A percentile compares a stretch with the other conserved stretches of the same genome.
phyloP scores from a whole-genome alignment of 768 basidiomycete genomes.

The Russula olivacea region DNA sequence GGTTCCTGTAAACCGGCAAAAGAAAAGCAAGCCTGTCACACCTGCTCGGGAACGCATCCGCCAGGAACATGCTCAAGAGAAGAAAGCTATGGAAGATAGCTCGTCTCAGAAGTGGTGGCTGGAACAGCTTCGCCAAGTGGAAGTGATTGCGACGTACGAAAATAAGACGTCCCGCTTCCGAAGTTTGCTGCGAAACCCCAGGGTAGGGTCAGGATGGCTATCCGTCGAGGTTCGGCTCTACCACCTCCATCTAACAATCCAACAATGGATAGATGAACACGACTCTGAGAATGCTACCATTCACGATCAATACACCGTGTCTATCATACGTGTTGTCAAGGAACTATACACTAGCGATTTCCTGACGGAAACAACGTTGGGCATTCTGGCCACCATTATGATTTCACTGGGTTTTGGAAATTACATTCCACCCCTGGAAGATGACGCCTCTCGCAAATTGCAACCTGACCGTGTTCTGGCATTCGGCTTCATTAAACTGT shows the following conservation, averaged over 20 bases:
- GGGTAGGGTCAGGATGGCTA: conserved; percentile 40
- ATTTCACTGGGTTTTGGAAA: conserved; percentile 43
- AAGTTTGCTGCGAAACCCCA: conserved; percentile 42
- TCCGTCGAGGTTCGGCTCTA: conserved; percentile 48
- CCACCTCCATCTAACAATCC: conserved; percentile 46
- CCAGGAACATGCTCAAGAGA: conserved; percentile 39
- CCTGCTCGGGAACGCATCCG: conserved; percentile 39
- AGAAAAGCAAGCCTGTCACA: conserved; percentile 30
- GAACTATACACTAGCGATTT: conserved; percentile 37
- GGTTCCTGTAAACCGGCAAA: conserved; percentile 22
- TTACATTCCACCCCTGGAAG: conserved; percentile 32
- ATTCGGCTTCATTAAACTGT: conserved; percentile 54
- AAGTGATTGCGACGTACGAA: conserved; percentile 30
- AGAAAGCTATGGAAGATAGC: conserved; percentile 33
- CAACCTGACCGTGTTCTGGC: conserved; percentile 31
- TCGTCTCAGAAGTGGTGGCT: conserved; percentile 44
- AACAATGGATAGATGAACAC: conserved; percentile 46
- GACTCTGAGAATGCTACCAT: conserved; percentile 34
- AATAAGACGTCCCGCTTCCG: conserved; percentile 35
- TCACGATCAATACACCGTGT: conserved; percentile 43
- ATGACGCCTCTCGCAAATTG: conserved; percentile 22
- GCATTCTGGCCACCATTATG: conserved; percentile 39
- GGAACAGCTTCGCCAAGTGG: conserved; percentile 40
- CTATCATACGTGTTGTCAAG: conserved; percentile 45
- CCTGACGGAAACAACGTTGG: conserved; percentile 35